Conservation (phyloP, 768 basidiomycete species). For the Boletus reticuloceps region DNA sequence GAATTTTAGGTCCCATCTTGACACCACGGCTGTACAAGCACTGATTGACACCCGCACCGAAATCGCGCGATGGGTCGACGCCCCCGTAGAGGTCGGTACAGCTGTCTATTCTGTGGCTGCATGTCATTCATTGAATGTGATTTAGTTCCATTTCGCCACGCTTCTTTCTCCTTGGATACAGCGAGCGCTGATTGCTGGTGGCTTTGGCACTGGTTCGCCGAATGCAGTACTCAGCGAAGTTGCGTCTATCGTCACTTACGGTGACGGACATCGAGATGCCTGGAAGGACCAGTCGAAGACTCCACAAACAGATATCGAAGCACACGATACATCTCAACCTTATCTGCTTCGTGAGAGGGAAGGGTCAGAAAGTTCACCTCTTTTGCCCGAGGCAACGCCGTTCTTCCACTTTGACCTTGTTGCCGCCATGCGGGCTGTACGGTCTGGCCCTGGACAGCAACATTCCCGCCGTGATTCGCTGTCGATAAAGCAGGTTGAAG, state of each 20-base stretch:
- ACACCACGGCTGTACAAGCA: conserved; percentile 89
- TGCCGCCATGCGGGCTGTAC: conserved; percentile 69
- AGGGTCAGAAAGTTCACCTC: conserved; percentile 21
- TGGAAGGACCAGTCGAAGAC: conserved; percentile 4
- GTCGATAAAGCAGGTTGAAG: conserved; percentile 8
- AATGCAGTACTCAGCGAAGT: conserved; percentile 54
- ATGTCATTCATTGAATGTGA: conserved; percentile 5
- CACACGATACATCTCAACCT: conserved; percentile 23
- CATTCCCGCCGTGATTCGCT: conserved; percentile 5
- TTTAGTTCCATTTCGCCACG: conserved; percentile 91
- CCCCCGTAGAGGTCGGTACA: conserved; percentile 59
- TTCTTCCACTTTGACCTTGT: conserved; percentile 91
- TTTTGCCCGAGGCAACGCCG: conserved; percentile 59
- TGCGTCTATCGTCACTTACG: conserved; percentile 73
- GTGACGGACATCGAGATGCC: conserved; percentile 37
- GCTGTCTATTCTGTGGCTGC: neutral
- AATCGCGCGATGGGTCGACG: conserved; percentile 86
- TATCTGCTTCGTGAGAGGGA: neutral
- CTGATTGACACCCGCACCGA: conserved; percentile 85
- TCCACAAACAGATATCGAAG: conserved; percentile 32
- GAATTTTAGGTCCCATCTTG: conserved; percentile 70
- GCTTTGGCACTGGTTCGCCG: conserved; percentile 75
- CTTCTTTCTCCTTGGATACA: conserved; percentile 93
- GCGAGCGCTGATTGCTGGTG: conserved; percentile 83
- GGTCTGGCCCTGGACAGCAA: conserved; percentile 33